These are phyloP conservation scores for Yamadazyma oceani DNA, from an alignment of 1,139 yeast species.

Conservation along the genomic window DNA sequence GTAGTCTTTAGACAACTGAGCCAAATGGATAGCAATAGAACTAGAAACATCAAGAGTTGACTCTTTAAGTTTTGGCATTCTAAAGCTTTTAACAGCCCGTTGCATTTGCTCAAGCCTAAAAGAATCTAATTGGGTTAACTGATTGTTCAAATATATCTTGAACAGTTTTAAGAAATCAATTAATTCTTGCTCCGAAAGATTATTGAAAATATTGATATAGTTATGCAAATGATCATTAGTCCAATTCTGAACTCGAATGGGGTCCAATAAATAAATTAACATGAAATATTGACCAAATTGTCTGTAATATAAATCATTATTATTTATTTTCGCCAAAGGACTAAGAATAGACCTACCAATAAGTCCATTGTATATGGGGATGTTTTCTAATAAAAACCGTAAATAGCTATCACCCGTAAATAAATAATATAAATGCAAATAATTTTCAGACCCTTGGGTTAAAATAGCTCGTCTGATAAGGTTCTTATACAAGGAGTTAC, in stretches of 20 bases:
- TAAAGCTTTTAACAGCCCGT: not conserved
- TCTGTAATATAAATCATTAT: slow-evolving; percentile 9
- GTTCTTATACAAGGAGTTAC: not conserved
- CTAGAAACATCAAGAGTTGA: not conserved
- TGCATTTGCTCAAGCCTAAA: not conserved
- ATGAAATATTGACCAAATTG: slow-evolving; percentile 26
- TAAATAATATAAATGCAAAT: not conserved
- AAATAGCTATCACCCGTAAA: slow-evolving; percentile 13
- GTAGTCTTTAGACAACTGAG: not conserved
- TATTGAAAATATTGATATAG: slow-evolving; percentile 16
- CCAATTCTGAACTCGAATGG: slow-evolving; percentile 13
- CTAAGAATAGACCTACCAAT: slow-evolving; percentile 2
- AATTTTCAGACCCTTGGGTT: not conserved
- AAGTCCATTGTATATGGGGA: slow-evolving; percentile 15
- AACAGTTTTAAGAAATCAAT: slow-evolving; percentile 12
- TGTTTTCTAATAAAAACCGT: slow-evolving; percentile 18
- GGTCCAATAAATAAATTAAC: slow-evolving; percentile 10
- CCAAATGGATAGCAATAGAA: not conserved
- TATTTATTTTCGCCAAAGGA: not conserved
- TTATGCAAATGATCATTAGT: slow-evolving; percentile 10
- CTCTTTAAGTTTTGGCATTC: not conserved
- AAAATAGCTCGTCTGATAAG: slow-evolving; percentile 1
- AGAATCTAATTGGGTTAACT: slow-evolving; percentile 5
- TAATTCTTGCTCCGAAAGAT: slow-evolving; percentile 16
- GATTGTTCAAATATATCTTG: slow-evolving; percentile 7